A percentile compares a stretch with the other conserved stretches of the same genome.
phyloP scores from a whole-genome alignment of 164 flowering plant genomes.

The Cinnamomum micranthum region DNA sequence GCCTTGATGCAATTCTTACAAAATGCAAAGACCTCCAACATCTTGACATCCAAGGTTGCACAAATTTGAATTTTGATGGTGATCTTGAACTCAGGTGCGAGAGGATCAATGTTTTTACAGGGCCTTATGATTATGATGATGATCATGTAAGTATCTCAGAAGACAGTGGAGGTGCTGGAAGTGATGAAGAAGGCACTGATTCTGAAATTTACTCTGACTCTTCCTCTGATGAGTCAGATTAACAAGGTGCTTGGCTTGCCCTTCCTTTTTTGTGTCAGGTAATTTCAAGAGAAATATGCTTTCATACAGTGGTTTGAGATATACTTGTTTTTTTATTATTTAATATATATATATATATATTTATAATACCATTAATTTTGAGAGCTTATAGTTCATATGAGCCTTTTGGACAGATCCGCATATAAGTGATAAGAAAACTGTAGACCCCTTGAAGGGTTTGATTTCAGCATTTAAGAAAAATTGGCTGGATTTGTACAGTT shows the following conservation, averaged over 20 bases:
- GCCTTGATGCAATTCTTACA: conserved; percentile 27
- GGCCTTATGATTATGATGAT: conserved; percentile 15
- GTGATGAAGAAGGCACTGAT: neutral
- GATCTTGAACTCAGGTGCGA: conserved; percentile 15
- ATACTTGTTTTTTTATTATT: neutral
- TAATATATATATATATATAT: no score
- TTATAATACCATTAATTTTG: neutral
- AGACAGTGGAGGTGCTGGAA: neutral
- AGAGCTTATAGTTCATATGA: neutral
- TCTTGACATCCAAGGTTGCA: conserved; percentile 66
- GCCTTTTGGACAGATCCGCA: neutral
- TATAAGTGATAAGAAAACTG: neutral
- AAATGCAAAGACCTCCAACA: conserved; percentile 35
- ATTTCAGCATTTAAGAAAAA: neutral
- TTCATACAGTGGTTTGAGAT: neutral
- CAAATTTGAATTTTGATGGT: conserved; percentile 44
- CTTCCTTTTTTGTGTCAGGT: neutral
- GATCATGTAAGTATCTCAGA: conserved; percentile 18
- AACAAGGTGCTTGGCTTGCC: neutral
- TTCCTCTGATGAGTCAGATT: neutral
- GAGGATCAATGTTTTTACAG: conserved; percentile 21
- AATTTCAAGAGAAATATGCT: neutral
- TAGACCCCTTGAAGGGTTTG: neutral
- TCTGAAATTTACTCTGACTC: neutral
- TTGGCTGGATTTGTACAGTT: neutral